Base-by-base conservation (phyloP, 2,329 filamentous ascomycete genomes). In the Pleoardoris graminearum region DNA sequence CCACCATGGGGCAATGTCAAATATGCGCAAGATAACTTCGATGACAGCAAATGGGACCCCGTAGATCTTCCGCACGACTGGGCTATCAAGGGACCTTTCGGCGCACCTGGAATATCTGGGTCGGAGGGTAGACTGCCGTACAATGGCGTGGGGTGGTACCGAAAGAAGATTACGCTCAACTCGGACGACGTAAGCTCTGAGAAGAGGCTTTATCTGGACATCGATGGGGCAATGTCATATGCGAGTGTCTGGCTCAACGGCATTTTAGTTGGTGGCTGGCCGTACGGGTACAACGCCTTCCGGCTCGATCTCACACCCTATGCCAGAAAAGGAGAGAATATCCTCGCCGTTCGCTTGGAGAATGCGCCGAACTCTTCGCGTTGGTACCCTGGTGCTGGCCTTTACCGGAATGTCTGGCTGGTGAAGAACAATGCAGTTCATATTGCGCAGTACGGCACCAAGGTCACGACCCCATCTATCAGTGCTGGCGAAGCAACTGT, bases 391-490 rank as follows among this genome's bases (percentile, higher is more conserved):
- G 80, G 81, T 12, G 80, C 71, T 11, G 81, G 80, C 1, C 69
- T 83, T 12, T 83, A 83, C 59, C 76, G 80, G 1, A 81, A 82
- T 51, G 71, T 83, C 3, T 84, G 80, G 80, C 72, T 84, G 14
- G 75, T 77, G 30, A 82, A 78, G 51, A 76, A 77, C 10, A 66
- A 76, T 30, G 62, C 74, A 1, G 68, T 73, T 0, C 81, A 69
- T 52, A 75, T 84, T 3, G 76, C 66, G 7, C 77, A 83, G 38
- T 80, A 70, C 41, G 81, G 81, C 3, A 82, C 80, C 0, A 78
- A 73, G 42, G 69, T 83, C 49, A 80, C 76, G 1, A 76, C 80
- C 6, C 74, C 67, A 11, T 59, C 68, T 3, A 75, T 83, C 0
- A 80, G 81, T 2, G 55, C 67, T 0, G 51, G 74, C 6, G 75